Percentiles rank a stretch among this genome's conserved stretches.
These are phyloP conservation scores for Tremellales sp. DNA, from an alignment of 1,284 basidiomycete species.

Conservation along the genomic window DNA sequence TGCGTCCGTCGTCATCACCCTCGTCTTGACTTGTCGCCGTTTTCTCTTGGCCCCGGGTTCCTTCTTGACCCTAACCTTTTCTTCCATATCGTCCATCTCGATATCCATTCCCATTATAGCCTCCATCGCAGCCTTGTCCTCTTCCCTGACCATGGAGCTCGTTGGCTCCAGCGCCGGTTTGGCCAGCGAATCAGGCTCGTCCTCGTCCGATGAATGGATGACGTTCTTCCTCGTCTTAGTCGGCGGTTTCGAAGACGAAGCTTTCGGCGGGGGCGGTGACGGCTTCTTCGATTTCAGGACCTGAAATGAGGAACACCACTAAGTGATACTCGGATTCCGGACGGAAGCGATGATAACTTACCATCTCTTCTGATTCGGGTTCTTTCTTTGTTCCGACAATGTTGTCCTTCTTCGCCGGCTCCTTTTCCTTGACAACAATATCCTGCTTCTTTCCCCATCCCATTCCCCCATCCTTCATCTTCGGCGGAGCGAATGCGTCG, in stretches of 20 bases:
- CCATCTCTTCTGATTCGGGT: neutral
- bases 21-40: constrained; percentile 40
- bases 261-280: neutral
- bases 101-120: constrained; percentile 44
- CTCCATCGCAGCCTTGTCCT: constrained; percentile 43
- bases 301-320: neutral
- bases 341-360: neutral
- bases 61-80: constrained; percentile 22
- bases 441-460: constrained; percentile 16
- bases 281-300: constrained; percentile 1
- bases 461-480: constrained; percentile 30
- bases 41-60: constrained; percentile 19
- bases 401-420: neutral
- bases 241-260: neutral
- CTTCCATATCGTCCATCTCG: constrained; percentile 9
- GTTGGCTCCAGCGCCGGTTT: constrained; percentile 25
- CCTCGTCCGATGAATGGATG: constrained; percentile 37
- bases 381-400: neutral
- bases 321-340: neutral
- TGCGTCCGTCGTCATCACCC: constrained; percentile 31
- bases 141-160: constrained; percentile 32
- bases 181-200: constrained; percentile 5
- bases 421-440: constrained; percentile 5
- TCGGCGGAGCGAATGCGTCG: constrained; percentile 15
- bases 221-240: constrained; percentile 27